Evolutionary conservation across 129 eudicot species (phyloP), one percentile per base, ranked within the genome.

Genomic region (Flaveria linearis): DNA sequence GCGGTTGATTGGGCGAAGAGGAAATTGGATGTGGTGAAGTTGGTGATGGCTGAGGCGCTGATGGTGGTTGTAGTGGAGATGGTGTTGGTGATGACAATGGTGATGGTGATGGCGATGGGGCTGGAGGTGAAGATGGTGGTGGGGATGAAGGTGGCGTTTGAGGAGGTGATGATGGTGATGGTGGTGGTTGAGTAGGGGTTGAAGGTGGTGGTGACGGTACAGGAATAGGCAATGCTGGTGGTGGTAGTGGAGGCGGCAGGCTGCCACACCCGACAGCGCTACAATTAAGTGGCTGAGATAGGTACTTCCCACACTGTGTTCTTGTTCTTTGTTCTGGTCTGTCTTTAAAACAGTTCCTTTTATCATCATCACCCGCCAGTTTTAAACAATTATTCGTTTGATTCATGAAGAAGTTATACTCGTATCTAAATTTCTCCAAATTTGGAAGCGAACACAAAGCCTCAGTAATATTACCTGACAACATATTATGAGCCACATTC

Each of bases 371-470:
- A 5, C 43, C 79, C 4, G 76, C 81, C 47, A 85, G 17, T 62
- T 69, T 71, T 82, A 74, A 69, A 36, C 84, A 83, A 4, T 17
- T 58, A 4, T 68, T 25, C 0, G 71, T 58, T 36, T 79, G 78
- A 41, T 85, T 83, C 76, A 73, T 80, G 60, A 92, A 87, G 69
- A 51, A 92, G 76, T 92, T 92, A 64, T 72, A 80, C 16, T 82
- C 84, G 14, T 82, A 83, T 0, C 78, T 55, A 14, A 92, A 73
- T 23, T 42, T 82, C 79, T 47, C 74, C 83, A 92, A 30, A 1
- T 78, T 57, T 3, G 96, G 91, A 65, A 92, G 84, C 30, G 36
- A 41, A 76, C 97, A 92, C 69, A 89, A 51, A 26, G 55, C 14
- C 8, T 78, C 78, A 1, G 86, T 83, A 25, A 92, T 80, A 5